Evolutionary conservation across 768 basidiomycete species (phyloP), one percentile per base, ranked within the genome.

Genomic region (Naganishia vaughanmartiniae): DNA sequence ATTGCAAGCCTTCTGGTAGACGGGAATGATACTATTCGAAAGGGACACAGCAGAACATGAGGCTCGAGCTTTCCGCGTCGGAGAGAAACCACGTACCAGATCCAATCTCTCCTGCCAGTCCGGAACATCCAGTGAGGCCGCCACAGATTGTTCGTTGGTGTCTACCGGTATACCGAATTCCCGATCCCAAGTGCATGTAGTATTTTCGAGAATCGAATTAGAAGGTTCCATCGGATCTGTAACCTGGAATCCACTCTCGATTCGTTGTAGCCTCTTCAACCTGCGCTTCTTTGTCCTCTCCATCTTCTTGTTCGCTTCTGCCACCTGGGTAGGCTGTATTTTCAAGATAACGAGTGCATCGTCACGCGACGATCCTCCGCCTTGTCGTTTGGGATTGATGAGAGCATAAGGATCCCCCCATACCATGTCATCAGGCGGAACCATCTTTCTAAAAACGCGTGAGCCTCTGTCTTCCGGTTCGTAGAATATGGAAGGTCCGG

Each of bases 51-150:
- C 53, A 14, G 54, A 55, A 31, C 19, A 26, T 55, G 6, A 55
- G 54, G 54, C 19, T 17, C 30, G 9, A 9, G 54, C 54, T 55
- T 55, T 26, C 4, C 30, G 6, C 4, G 54, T 15, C 4, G 12
- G 5, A 10, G 21, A 33, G 24, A 26, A 51, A n/a, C n/a, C 1
- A 63, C 60, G 39, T 42, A 63, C 60, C 4, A 63, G 42, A 63
- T 63, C 60, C 42, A 63, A 34, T 30, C 60, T 42, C 30, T 63
- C 60, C 39, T 63, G 60, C 60, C 60, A 63, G 21, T 63, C 60
- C 11, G 60, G 39, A 0, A 42, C 60, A 46, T 45, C 42, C 24
- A 51, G 48, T 26, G 48, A 51, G n/a, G 48, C 48, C 48, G 21
- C 24, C 24, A 51, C 4, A 45, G 15, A 21, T 42, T 45, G 34